Percentiles rank a stretch among this genome's conserved stretches.
These are phyloP conservation scores for Emmonsiellopsis sp. DNA, from an alignment of 2,329 filamentous ascomycete genomes.

Conservation along the genomic window DNA sequence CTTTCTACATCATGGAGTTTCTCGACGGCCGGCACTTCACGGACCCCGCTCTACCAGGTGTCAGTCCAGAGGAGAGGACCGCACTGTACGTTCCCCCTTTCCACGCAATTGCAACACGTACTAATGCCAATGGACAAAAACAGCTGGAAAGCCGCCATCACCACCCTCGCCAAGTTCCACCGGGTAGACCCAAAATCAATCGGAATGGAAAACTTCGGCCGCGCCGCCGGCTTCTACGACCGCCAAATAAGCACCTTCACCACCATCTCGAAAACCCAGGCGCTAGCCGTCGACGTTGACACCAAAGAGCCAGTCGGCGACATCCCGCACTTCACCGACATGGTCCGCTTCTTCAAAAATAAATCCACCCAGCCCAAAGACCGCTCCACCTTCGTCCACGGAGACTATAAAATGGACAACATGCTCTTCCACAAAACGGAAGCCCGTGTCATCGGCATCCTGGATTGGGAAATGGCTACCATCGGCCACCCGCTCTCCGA, in stretches of 20 bases:
- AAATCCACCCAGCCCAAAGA: conserved; percentile 64
- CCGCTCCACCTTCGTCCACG: conserved; percentile 72
- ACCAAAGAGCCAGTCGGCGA: conserved; percentile 67
- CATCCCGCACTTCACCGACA: conserved; percentile 74
- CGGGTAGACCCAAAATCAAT: conserved; percentile 58
- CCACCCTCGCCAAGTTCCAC: conserved; percentile 79
- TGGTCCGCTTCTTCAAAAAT: conserved; percentile 69
- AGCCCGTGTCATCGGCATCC: conserved; percentile 78
- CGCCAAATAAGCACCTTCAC: conserved; percentile 78
- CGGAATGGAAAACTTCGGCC: conserved; percentile 65
- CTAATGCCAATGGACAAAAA: not conserved
- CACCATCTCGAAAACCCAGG: conserved; percentile 70
- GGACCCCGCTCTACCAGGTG: conserved; percentile 70
- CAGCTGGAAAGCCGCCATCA: conserved; percentile 74
- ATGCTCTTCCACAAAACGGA: conserved; percentile 83
- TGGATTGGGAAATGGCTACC: conserved; percentile 99
- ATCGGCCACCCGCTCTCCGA: conserved; percentile 94
- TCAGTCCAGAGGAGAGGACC: conserved; percentile 58
- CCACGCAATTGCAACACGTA: not conserved
- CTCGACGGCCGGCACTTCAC: conserved; percentile 89
- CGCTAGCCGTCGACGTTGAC: conserved; percentile 64
- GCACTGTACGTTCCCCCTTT: conserved; percentile 49
- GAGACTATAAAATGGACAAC: conserved; percentile 95
- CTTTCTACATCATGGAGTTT: conserved; percentile 97
- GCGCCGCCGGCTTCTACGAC: conserved; percentile 66